phyloP scores from a whole-genome alignment of 83 land plant species.

The Thuja plicata region DNA sequence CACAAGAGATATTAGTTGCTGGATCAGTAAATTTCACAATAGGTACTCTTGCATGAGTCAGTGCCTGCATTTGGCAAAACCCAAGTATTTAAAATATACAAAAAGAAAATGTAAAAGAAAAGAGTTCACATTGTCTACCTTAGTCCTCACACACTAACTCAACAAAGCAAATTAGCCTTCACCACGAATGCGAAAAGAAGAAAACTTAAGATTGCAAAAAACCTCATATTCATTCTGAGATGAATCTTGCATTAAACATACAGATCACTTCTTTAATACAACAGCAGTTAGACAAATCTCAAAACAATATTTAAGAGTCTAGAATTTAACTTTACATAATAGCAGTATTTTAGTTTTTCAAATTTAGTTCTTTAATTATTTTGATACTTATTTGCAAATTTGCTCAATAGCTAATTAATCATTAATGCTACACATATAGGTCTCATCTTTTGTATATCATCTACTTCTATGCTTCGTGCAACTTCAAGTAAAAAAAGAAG shows the following conservation, averaged over 20 bases:
- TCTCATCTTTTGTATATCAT: too few relatives aligned
- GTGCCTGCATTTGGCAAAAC: conserved; percentile 55
- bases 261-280: background rate
- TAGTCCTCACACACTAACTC: background rate
- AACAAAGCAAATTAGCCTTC: background rate
- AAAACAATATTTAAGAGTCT: too few relatives aligned
- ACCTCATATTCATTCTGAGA: background rate
- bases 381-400: too few relatives aligned
- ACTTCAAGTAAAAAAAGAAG: too few relatives aligned
- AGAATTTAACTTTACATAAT: too few relatives aligned
- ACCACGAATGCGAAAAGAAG: background rate
- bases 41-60: conserved; percentile 97
- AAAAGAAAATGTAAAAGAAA: background rate
- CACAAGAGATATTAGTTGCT: conserved; percentile 85
- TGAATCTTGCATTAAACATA: background rate
- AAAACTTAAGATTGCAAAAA: background rate
- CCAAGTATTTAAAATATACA: background rate
- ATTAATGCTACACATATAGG: too few relatives aligned
- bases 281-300: too few relatives aligned
- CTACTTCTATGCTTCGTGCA: too few relatives aligned
- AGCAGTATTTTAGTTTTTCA: too few relatives aligned
- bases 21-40: conserved; percentile 97
- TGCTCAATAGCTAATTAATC: too few relatives aligned
- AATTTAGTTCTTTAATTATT: too few relatives aligned
- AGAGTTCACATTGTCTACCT: background rate